Percentiles rank a stretch among this genome's conserved stretches.
phyloP scores from a whole-genome alignment of 495 filamentous ascomycete genomes.

The Penicillium cosmopolitanum region DNA sequence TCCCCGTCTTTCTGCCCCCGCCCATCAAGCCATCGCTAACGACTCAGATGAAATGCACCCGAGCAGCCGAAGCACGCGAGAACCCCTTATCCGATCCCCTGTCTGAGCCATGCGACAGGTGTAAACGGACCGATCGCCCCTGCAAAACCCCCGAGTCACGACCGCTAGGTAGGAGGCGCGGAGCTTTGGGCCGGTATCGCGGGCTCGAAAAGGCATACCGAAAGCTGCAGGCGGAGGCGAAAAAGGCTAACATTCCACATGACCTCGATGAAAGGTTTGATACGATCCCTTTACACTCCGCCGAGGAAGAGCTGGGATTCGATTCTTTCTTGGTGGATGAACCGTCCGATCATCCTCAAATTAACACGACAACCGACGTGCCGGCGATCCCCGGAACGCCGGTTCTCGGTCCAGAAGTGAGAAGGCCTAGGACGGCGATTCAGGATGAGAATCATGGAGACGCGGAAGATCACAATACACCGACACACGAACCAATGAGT shows the following conservation, averaged over 20 bases:
- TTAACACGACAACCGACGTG: neutral
- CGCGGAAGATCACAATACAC: neutral
- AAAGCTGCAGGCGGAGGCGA: slow-evolving; percentile 26
- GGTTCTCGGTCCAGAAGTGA: neutral
- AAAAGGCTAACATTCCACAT: slow-evolving; percentile 12
- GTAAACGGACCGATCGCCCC: slow-evolving; percentile 23
- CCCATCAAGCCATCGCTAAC: neutral
- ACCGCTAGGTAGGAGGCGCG: slow-evolving; percentile 26
- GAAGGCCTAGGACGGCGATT: neutral
- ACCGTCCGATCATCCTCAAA: neutral
- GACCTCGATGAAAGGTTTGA: neutral
- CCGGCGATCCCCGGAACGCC: neutral
- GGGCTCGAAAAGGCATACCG: slow-evolving; percentile 34
- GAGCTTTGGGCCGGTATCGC: slow-evolving; percentile 28
- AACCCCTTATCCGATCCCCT: neutral
- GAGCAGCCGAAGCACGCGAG: slow-evolving; percentile 4
- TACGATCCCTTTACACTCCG: neutral
- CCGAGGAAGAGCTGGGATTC: neutral
- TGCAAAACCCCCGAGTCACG: slow-evolving; percentile 27
- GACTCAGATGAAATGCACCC: slow-evolving; percentile 31
- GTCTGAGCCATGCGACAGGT: slow-evolving; percentile 25
- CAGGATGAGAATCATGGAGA: neutral
- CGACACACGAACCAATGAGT: slow-evolving; percentile 22
- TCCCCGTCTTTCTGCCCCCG: neutral
- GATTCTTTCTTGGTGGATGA: neutral